Evolutionary conservation across 2,329 filamentous ascomycete species (phyloP), one percentile per base, ranked within the genome.

Genomic region (Nectriaceae sp.): DNA sequence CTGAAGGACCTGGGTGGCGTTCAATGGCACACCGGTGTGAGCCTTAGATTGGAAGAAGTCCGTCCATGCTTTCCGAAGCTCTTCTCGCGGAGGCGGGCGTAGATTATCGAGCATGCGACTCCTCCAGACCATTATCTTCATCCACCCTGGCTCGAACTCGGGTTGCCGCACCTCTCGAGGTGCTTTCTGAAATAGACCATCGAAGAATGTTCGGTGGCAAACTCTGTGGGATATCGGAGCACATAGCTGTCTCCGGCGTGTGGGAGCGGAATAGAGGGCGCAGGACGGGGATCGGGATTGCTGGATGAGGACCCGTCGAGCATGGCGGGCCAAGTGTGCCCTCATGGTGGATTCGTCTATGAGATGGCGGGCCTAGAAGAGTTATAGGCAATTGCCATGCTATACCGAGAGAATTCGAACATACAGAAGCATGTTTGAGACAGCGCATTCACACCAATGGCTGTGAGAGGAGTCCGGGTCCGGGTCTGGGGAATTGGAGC

Each of bases 101-200:
- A 84, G 75, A 43, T 80, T 77, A 47, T 88, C 79, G 43, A 80
- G 76, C 56, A 85, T 72, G 51, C 83, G 80, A 56, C 82, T 81
- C 44, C 80, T 75, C 66, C 90, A 80, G 49, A 88, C 80, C 60
- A 88, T 79, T 72, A 96, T 82, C 15, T 79, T 80, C 55, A 84
- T 82, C 61, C 91, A 81, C 44, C 90, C 91, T 1, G 83, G 87
- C 61, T 84, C 88, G 51, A 85, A 73, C 59, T 84, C 78, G 42
- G 84, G 75, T 19, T 82, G 75, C 65, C 83, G 85, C 37, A 84
- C 69, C 47, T 79, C 73, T 49, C 82, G 76, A 16, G 83, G 78
- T 3, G 82, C 72, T 59, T 84, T 83, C 53, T 75, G 65, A 57
- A 88, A 80, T 40, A 90, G 72, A 21, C 78, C 77, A 31, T 65